These are phyloP conservation scores for Pseudopyrenochaeta lycopersici DNA, from an alignment of 2,329 filamentous ascomycete genomes.

Conservation along the genomic window DNA sequence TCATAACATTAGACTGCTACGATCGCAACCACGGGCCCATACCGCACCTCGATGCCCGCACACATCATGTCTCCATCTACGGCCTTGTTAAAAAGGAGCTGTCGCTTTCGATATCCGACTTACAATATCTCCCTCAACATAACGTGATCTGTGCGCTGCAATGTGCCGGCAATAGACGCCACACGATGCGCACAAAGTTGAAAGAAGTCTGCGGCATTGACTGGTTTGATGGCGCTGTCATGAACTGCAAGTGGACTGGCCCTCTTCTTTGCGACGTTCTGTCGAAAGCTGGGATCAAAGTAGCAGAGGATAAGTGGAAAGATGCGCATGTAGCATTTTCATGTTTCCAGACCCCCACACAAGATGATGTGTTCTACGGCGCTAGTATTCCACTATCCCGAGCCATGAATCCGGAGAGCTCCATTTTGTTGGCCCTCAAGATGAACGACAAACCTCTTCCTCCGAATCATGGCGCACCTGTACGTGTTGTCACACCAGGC, in stretches of 20 bases:
- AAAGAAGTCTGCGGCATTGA: slow-evolving; percentile 69
- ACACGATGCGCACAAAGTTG: slow-evolving; percentile 67
- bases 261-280: slow-evolving; percentile 64
- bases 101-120: slow-evolving; percentile 57
- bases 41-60: slow-evolving; percentile 55
- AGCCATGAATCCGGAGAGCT: slow-evolving; percentile 24
- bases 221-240: slow-evolving; percentile 68
- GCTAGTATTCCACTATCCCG: slow-evolving; percentile 58
- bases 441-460: slow-evolving; percentile 61
- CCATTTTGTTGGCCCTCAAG: slow-evolving; percentile 43
- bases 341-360: slow-evolving; percentile 60
- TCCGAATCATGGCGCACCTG: slow-evolving; percentile 61
- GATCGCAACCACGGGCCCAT: slow-evolving; percentile 67
- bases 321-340: slow-evolving; percentile 65
- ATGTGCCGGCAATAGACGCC: slow-evolving; percentile 68
- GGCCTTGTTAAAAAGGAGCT: slow-evolving; percentile 58
- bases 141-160: slow-evolving; percentile 66
- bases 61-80: slow-evolving; percentile 57
- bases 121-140: slow-evolving; percentile 62
- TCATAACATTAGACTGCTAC: slow-evolving; percentile 61
- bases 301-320: slow-evolving; percentile 38
- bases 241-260: slow-evolving; percentile 66
- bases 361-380: slow-evolving; percentile 69
- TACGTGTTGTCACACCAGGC: slow-evolving; percentile 62
- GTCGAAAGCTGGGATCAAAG: slow-evolving; percentile 53